A percentile compares a stretch with the other conserved stretches of the same genome.
Conservation (phyloP, 179 eudicot genomes). For the Amaranthus tricolor region DNA sequence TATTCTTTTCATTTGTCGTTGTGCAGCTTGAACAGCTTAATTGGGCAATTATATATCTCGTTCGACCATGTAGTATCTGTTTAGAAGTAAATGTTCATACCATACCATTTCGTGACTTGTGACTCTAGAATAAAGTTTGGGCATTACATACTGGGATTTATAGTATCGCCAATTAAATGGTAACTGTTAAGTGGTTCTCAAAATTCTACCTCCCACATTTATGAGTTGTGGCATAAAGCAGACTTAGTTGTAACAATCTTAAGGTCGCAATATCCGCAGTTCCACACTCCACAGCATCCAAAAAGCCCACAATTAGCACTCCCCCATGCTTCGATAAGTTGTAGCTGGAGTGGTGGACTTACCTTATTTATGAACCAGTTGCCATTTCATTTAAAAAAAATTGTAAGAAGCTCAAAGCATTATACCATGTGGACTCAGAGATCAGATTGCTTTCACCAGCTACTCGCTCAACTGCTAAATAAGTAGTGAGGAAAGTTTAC, state of each 20-base stretch:
- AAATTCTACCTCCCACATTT: not conserved
- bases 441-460: too few species aligned
- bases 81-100: not conserved
- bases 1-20: not conserved
- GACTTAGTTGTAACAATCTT: not conserved
- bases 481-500: too few species aligned
- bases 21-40: not conserved
- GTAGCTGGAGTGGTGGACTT: too few species aligned
- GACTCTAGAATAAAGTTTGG: not conserved
- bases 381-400: not conserved
- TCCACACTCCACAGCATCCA: not conserved
- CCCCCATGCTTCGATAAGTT: too few species aligned
- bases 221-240: too few species aligned
- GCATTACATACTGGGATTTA: not conserved
- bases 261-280: not conserved
- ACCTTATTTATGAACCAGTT: not conserved
- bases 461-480: too few species aligned
- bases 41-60: conserved; percentile 10
- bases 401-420: too few species aligned
- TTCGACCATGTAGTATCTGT: not conserved
- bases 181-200: not conserved
- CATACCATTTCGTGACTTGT: not conserved
- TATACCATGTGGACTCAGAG: too few species aligned
- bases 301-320: not conserved
- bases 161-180: not conserved